Percentiles rank a stretch among this genome's conserved stretches.
These are phyloP conservation scores for Leishmania mexicana DNA, from an alignment of 208 protist species.

Conservation along the genomic window DNA sequence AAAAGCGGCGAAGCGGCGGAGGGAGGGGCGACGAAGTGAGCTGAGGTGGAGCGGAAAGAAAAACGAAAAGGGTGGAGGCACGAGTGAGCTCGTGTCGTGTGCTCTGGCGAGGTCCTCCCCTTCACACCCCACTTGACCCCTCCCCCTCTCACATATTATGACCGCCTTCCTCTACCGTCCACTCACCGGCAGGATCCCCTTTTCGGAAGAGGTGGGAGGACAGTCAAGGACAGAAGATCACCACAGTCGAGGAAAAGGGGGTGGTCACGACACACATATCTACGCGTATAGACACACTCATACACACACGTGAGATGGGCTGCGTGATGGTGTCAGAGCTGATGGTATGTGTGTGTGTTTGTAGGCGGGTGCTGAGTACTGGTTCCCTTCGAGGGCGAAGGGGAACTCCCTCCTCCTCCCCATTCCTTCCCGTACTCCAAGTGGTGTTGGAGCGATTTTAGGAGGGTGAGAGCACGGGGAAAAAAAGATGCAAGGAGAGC, in stretches of 20 bases:
- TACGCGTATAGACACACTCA: neutral
- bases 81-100: neutral
- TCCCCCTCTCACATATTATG: neutral
- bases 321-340: neutral
- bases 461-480: neutral
- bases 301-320: neutral
- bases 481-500: neutral
- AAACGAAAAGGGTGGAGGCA: neutral
- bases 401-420: neutral
- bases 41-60: neutral
- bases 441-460: neutral
- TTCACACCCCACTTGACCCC: neutral
- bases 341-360: neutral
- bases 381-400: neutral
- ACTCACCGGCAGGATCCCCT: neutral
- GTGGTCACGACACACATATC: neutral
- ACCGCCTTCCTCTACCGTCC: neutral
- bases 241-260: neutral
- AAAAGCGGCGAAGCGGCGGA: neutral
- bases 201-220: neutral
- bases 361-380: neutral
- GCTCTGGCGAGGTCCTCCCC: neutral
- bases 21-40: neutral
- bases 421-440: neutral
- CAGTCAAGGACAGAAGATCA: neutral